Evolutionary conservation across 2,329 filamentous ascomycete species (phyloP).

Genomic region (Triangularia setosa): DNA sequence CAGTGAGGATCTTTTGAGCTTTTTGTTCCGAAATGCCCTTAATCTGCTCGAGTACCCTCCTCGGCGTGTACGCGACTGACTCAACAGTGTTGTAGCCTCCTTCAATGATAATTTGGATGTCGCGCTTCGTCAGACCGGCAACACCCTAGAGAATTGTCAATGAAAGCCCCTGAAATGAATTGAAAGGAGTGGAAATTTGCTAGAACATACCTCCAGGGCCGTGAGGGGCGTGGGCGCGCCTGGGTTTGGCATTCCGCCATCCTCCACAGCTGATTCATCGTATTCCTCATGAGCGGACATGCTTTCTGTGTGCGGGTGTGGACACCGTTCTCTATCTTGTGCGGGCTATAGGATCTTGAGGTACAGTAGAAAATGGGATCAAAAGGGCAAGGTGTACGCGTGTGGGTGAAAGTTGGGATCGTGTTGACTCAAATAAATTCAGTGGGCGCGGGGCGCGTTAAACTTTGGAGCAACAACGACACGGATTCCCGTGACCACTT

Average conservation of each 20-base stretch:
- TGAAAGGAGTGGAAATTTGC: neutral
- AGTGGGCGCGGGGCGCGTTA: conserved; percentile 8
- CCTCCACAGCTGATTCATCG: conserved; percentile 68
- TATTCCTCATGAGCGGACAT: conserved; percentile 55
- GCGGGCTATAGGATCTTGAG: neutral
- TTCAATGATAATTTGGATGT: conserved; percentile 89
- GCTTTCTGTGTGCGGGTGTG: neutral
- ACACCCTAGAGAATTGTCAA: conserved; percentile 59
- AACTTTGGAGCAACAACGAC: conserved; percentile 6
- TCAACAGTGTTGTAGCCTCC: conserved; percentile 95
- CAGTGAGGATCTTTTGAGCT: conserved; percentile 75
- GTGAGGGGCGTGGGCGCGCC: conserved; percentile 89
- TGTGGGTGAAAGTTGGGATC: neutral
- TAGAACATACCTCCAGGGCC: conserved; percentile 70
- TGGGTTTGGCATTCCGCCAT: conserved; percentile 70
- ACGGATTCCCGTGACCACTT: conserved; percentile 12
- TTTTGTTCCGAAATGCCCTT: conserved; percentile 98
- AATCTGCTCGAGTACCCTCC: conserved; percentile 81
- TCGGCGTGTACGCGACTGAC: conserved; percentile 87
- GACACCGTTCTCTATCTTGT: neutral
- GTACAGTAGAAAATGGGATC: neutral
- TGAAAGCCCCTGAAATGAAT: neutral
- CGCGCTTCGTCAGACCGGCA: conserved; percentile 84
- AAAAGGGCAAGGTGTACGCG: neutral
- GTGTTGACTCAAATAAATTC: conserved; percentile 10